Base-by-base conservation (phyloP, 176 grass and related monocot genomes). In the Aegilops longissima region DNA sequence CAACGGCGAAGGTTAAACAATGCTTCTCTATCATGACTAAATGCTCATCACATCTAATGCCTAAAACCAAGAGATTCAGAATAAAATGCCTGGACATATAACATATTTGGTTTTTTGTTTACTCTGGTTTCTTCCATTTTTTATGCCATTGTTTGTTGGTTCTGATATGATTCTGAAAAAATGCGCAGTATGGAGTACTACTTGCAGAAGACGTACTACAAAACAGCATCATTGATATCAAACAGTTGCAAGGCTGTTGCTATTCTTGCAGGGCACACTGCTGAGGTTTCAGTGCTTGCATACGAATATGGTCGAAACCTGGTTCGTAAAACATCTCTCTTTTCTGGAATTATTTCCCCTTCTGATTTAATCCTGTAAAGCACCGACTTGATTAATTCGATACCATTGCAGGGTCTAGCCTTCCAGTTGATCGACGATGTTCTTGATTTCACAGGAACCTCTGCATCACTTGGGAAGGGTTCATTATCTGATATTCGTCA, bases 161-260 rank as follows among this genome's bases (percentile, higher is more conserved):
- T 92, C 78, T 94, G 14, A 85, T 89, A 89, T 23, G 40, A 65
- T 85, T 86, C 2, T 23, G 5, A 63, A 70, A 54, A 73, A 68
- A 76, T 88, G 31, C 87, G 81, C 91, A 99, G 97, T 88, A 99
- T 99, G 97, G 97, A 99, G 36, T 94, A 99, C 83, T 99, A 99
- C 80, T 58, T 99, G 73, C 84, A 93, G 83, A 99, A 99, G 89
- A 94, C 97, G 78, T 99, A 99, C 87, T 96, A 92, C 94, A 99
- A 99, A 88, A 99, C 97, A 35, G 92, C 94, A 23, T 99, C 97
- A 39, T 85, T 99, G 89, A 94, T 99, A 84, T 99, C 97, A 80
- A 99, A 96, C 77, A 99, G 97, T 83, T 99, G 97, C 87, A 96
- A 96, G 81, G 81, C 94, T 66, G 83, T 96, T 89, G 94, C 97